Base-by-base conservation (phyloP, 2,329 filamentous ascomycete species). In the Penicillium occitanis region DNA sequence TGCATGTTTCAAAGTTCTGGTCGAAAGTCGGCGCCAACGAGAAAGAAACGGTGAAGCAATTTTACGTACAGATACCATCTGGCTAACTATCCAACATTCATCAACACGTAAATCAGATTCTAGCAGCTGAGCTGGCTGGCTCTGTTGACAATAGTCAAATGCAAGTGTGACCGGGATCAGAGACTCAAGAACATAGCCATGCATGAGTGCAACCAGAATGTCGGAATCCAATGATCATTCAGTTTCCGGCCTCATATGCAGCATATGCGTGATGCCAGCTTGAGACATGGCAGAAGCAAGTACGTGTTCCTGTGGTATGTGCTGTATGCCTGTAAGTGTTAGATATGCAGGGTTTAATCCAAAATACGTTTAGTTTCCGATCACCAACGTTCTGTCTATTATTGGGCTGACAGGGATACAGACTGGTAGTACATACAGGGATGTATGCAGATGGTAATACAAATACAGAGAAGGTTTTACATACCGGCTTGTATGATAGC, bases 401-500 rank as follows among this genome's bases (percentile, higher is more conserved):
- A 25, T 25, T 25, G 25, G 3, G 25, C 14, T 51, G 25, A 51
- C 22, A 7, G 48, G 48, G 48, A n/a, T 51, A 51, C 25, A n/a
- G 25, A 25, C 25, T 3, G 3, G 25, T 5, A 8, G 25, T 50
- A 50, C 46, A 25, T 25, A 48, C 28, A 19, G 17, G 2, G 30
- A 19, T 13, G 51, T 55, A 37, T 57, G 10, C 5, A 11, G 25
- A 8, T 11, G 2, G 51, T 35, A 55, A 55, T 37, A 37, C 30
- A n/a, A 22, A 37, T 19, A 57, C 53, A 22, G 17, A 10, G 28
- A 19, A n/a, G 28, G 30, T 57, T 37, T 57, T 57, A 57, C 53
- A 57, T 57, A 57, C 53, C 53, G 53, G 53, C 33, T 25, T 57
- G 53, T 57, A 57, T 22, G 3, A 22, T 22, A 57, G 7, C n/a